These are phyloP conservation scores for Furcasterigmium furcatum DNA, from an alignment of 2,329 filamentous ascomycete genomes.

Conservation along the genomic window DNA sequence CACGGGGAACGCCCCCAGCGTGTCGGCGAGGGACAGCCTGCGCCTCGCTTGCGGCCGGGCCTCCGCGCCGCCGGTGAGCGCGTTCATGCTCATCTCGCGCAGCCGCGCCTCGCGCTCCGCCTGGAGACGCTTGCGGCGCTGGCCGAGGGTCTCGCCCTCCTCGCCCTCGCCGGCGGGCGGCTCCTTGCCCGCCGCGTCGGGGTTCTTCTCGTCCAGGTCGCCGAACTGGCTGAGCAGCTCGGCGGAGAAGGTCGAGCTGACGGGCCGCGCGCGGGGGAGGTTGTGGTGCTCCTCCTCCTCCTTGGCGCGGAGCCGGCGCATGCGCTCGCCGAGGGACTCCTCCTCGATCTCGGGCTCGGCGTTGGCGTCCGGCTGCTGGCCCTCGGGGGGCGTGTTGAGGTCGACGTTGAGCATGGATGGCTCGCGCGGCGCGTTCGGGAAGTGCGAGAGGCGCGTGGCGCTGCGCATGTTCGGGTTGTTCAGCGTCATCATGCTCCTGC, in stretches of 20 bases:
- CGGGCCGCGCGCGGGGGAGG: constrained; percentile 52
- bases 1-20: constrained; percentile 44
- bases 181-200: constrained; percentile 28
- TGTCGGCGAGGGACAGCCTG: constrained; percentile 56
- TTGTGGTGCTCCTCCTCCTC: constrained; percentile 40
- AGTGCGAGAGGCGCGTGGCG: constrained; percentile 19
- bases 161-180: constrained; percentile 38
- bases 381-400: not conserved
- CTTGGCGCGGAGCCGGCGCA: constrained; percentile 60
- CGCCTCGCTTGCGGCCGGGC: constrained; percentile 25
- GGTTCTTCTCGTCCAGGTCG: constrained; percentile 39
- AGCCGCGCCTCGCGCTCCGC: constrained; percentile 64
- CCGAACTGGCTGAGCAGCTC: constrained; percentile 67
- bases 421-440: constrained; percentile 12
- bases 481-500: constrained; percentile 41
- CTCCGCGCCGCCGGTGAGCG: constrained; percentile 23
- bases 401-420: constrained; percentile 27
- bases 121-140: constrained; percentile 71
- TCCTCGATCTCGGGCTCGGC: constrained; percentile 45
- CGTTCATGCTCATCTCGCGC: constrained; percentile 41
- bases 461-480: constrained; percentile 21
- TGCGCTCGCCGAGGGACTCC: constrained; percentile 65
- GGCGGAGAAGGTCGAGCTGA: constrained; percentile 63
- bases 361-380: not conserved
- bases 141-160: constrained; percentile 76